phyloP scores from a whole-genome alignment of 2,329 filamentous ascomycete species.

The Botrytis porri region DNA sequence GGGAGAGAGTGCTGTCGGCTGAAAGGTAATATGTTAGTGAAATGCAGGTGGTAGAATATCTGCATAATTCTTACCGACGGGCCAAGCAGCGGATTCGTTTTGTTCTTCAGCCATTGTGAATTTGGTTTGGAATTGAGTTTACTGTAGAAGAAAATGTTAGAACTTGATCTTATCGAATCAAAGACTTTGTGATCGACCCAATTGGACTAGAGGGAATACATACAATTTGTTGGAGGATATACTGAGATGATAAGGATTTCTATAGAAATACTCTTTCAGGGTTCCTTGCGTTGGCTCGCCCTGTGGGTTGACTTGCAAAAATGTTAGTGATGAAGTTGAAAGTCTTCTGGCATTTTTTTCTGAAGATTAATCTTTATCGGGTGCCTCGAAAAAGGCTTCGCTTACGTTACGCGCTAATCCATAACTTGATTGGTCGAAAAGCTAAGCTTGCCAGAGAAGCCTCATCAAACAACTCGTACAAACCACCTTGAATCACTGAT shows the following conservation, averaged over 20 bases:
- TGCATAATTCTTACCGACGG: constrained; percentile 14
- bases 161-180: background rate
- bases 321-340: constrained; percentile 15
- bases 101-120: constrained; percentile 38
- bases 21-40: constrained; percentile 49
- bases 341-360: constrained; percentile 10
- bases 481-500: constrained; percentile 23
- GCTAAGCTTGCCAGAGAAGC: constrained; percentile 30
- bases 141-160: constrained; percentile 12
- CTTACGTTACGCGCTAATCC: constrained; percentile 19
- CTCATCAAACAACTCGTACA: constrained; percentile 22
- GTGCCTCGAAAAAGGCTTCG: constrained; percentile 2
- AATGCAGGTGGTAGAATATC: constrained; percentile 46
- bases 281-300: constrained; percentile 63
- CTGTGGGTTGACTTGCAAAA: constrained; percentile 39
- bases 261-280: constrained; percentile 41
- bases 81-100: constrained; percentile 37
- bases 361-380: constrained; percentile 14
- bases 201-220: background rate
- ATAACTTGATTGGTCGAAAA: constrained; percentile 18
- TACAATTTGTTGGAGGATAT: constrained; percentile 19
- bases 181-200: background rate
- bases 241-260: constrained; percentile 6
- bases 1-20: constrained; percentile 70
- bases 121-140: constrained; percentile 18